Conservation (phyloP, 140 eudicot species). For the Flaveria floridana region DNA sequence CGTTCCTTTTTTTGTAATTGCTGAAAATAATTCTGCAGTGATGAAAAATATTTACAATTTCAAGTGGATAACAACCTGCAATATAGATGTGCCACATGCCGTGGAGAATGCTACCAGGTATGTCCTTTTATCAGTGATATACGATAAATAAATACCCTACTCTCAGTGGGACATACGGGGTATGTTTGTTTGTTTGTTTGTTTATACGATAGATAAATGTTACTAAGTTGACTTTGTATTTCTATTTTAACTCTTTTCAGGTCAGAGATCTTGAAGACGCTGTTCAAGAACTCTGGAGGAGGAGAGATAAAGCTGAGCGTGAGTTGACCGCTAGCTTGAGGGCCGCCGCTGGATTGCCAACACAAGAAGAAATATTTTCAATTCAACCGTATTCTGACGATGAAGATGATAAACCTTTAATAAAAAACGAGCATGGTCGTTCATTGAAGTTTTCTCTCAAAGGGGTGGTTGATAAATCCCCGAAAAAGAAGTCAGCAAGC, state of each 20-base stretch:
- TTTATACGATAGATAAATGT: too few relatives aligned
- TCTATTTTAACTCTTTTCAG: constrained; percentile 37
- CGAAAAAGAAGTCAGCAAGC: constrained; percentile 60
- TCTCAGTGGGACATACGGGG: too few relatives aligned
- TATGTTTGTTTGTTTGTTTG: too few relatives aligned
- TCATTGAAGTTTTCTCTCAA: constrained; percentile 68
- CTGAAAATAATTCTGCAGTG: constrained; percentile 47
- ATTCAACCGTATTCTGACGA: constrained; percentile 84
- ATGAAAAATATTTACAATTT: constrained; percentile 72
- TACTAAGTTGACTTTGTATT: background rate
- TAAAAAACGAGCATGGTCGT: constrained; percentile 56
- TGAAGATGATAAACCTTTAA: constrained; percentile 54
- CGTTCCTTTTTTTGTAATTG: background rate
- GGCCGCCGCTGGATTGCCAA: constrained; percentile 94
- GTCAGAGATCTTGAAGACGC: constrained; percentile 80
- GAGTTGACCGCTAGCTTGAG: constrained; percentile 72
- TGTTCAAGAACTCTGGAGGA: constrained; percentile 88
- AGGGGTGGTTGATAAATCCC: constrained; percentile 70
- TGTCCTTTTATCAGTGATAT: background rate
- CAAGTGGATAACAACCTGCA: constrained; percentile 82
- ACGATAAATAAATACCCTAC: background rate
- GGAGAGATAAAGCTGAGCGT: constrained; percentile 71
- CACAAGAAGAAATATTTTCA: constrained; percentile 75
- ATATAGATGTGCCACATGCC: constrained; percentile 83
- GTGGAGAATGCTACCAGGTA: constrained; percentile 88